phyloP scores from a whole-genome alignment of 1,284 basidiomycete genomes.

The Boletus mariae region DNA sequence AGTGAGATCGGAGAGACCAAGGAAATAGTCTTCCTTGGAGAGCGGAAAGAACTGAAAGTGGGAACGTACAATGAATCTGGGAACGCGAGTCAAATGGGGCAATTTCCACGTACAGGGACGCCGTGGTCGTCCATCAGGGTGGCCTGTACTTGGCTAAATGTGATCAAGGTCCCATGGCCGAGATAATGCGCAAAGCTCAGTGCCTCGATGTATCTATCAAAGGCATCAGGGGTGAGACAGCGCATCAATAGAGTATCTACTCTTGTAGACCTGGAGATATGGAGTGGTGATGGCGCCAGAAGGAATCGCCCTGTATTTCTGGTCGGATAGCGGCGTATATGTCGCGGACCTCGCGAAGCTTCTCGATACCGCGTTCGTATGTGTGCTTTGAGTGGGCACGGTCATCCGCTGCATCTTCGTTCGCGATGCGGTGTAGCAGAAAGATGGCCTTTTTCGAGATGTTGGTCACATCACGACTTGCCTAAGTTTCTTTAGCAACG shows the following conservation, averaged over 20 bases:
- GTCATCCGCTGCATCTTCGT: conserved; percentile 44
- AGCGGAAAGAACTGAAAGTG: conserved; percentile 60
- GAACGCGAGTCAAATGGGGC: neutral
- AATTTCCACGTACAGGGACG: conserved; percentile 47
- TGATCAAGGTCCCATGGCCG: conserved; percentile 67
- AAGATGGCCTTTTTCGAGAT: conserved; percentile 96
- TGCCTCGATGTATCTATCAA: conserved; percentile 77
- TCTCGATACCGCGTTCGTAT: conserved; percentile 56
- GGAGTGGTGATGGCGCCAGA: conserved; percentile 78
- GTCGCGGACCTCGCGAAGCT: conserved; percentile 67
- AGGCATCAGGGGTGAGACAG: conserved; percentile 1
- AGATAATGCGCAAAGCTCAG: conserved; percentile 88
- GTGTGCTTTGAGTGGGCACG: conserved; percentile 38
- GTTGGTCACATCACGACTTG: conserved; percentile 83
- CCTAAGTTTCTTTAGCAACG: conserved; percentile 41
- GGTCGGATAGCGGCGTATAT: conserved; percentile 61
- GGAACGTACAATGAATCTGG: conserved; percentile 3
- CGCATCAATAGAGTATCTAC: conserved; percentile 17
- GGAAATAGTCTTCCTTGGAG: conserved; percentile 79
- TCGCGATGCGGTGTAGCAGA: conserved; percentile 77
- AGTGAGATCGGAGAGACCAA: conserved; percentile 91
- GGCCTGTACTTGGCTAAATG: conserved; percentile 65
- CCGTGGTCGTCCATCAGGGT: conserved; percentile 58
- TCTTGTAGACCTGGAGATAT: conserved; percentile 83
- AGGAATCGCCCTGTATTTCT: conserved; percentile 69